Percentiles rank a stretch among this genome's conserved stretches.
phyloP scores from a whole-genome alignment of 2,329 filamentous ascomycete genomes.

The Cercospora beticola region DNA sequence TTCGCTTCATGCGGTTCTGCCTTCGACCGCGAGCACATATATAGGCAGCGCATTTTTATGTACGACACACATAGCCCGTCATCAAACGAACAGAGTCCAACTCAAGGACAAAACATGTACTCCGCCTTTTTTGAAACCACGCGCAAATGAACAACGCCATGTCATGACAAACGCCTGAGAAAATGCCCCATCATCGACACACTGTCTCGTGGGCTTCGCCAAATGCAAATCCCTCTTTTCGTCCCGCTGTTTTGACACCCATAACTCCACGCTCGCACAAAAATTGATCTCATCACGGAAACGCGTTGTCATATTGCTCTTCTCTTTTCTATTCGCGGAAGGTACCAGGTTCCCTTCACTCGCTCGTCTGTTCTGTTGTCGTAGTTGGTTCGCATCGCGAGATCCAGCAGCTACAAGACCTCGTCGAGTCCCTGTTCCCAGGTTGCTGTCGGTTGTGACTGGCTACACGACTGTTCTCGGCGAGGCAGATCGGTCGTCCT shows the following conservation, averaged over 20 bases:
- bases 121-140: not conserved
- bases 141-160: not conserved
- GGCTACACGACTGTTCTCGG: slow-evolving; percentile 2
- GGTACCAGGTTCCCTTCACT: not conserved
- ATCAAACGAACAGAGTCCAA: not conserved
- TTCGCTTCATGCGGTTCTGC: not conserved
- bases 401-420: not conserved
- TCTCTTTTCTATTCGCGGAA: not conserved
- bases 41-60: not conserved
- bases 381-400: not conserved
- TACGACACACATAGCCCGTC: not conserved
- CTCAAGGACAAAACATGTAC: not conserved
- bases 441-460: not conserved
- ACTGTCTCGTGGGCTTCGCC: slow-evolving; percentile 4
- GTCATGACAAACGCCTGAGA: not conserved
- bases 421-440: not conserved
- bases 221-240: not conserved
- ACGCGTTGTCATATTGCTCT: not conserved
- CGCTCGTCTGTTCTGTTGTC: not conserved
- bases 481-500: not conserved
- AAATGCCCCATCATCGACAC: slow-evolving; percentile 6
- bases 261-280: not conserved
- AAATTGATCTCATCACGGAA: not conserved
- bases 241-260: not conserved
- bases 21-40: not conserved